Evolutionary conservation across 1,284 basidiomycete species (phyloP), one percentile per base, ranked within the genome.

Genomic region (Apiotrichum porosum): DNA sequence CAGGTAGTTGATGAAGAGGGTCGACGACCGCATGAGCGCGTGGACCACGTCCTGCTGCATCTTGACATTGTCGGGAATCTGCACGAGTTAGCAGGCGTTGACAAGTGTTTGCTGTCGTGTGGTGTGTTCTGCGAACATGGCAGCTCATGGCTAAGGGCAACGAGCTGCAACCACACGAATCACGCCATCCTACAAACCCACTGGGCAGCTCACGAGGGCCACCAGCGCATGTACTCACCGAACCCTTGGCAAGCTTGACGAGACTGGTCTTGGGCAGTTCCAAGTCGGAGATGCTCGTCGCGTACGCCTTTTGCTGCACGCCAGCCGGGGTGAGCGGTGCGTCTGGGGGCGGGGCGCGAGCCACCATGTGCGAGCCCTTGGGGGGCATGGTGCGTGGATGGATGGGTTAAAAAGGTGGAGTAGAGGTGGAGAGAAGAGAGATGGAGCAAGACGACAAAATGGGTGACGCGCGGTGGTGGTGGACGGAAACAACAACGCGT

Each of bases 1-100:
- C 4, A 94, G 76, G 61, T 90, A 92, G 69, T 86, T 90, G 60
- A 95, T 90, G 68, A 93, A 94, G 21, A 93, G 84, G 0, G 88
- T 91, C 3, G 89, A 88, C 19, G 85, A 83, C 63, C 90, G 89
- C 18, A 88, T 78, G 5, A 93, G 77, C 10, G 88, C 86, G 2
- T 85, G 71, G 1, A 89, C 81, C 0, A 85, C 86, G 54, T 94
- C 90, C 60, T 90, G 91, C 61, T 90, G 86, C 52, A 94, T 72
- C 66, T 92, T 90, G 5, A 84, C 80, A 56, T 82, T 84, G 9
- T 90, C 86, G 5, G 89, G 87, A 13, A 93, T 76, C 89, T 92
- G 56, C 8, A 9, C 19, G 10, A 10, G 12, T 17, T 36, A 9
- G 10, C 35, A 36, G 37, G 17, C 1, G 37, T 54, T n/a, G n/a